Evolutionary conservation across 495 filamentous ascomycete genomes (phyloP), one percentile per base, ranked within the genome.

Genomic region (Aspergillus baeticus): DNA sequence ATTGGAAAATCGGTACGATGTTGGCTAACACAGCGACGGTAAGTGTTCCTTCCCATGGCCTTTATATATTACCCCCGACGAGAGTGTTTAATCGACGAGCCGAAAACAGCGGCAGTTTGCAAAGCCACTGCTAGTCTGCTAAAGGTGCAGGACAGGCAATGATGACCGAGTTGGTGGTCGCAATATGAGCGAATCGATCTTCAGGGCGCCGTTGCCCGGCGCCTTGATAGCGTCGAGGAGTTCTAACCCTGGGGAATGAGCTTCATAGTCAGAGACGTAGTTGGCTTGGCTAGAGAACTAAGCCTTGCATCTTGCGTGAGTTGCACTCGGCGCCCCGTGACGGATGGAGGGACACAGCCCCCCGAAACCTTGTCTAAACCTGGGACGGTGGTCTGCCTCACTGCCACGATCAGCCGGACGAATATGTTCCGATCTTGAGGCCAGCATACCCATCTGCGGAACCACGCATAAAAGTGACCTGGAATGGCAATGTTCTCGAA

Each of bases 301-400:
- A 46, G 52, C 42, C 52, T 48, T 11, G 37, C 8, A n/a, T n/a
- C n/a, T n/a, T n/a, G n/a, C n/a, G n/a, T n/a, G n/a, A n/a, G 4
- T 29, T 29, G 4, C 26, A 29, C 26, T 29, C 26, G 26, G 26
- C 26, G 26, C 26, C 46, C 20, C 18, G 20, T 31, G 46, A 31
- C 46, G 26, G 33, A 6, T 33, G 31, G 20, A 55, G 22, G 36
- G 11, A 43, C 54, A 56, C 43, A 56, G 54, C 54, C 54, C 54
- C 54, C 31, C 44, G 10, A 15, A 39, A 35, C 11, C 39, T 38
- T 52, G 6, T 39, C 36, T 14, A 11, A 11, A 13, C 20, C 17
- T 0, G 21, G 10, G 33, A 17, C 15, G 18, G 14, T 51, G 6
- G 37, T 34, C 15, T 39, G 15, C 10, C 23, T 42, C 37, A 8